Evolutionary conservation across 2,329 filamentous ascomycete species (phyloP).

Genomic region (Curvularia spicifera): DNA sequence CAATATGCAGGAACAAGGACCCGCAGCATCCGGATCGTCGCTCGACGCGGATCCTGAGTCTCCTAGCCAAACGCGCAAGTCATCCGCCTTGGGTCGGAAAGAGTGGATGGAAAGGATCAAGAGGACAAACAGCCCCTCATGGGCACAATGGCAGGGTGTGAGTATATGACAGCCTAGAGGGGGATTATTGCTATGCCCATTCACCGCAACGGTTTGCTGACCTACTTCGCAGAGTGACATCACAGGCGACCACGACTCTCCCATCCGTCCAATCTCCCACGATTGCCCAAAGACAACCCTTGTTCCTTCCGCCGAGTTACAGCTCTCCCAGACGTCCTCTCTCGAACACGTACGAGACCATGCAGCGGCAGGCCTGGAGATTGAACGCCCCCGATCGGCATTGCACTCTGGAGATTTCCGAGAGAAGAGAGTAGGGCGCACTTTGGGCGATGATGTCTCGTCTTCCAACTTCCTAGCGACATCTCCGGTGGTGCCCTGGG

Average conservation of each 20-base stretch:
- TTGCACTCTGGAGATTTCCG: conserved; percentile 68
- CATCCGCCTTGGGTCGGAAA: conserved; percentile 64
- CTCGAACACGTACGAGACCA: conserved; percentile 38
- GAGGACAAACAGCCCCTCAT: conserved; percentile 75
- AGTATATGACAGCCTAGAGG: conserved; percentile 18
- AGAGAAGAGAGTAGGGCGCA: conserved; percentile 51
- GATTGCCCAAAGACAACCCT: conserved; percentile 43
- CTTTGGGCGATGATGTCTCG: conserved; percentile 18
- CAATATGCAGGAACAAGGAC: conserved; percentile 13
- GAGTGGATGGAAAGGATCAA: conserved; percentile 87
- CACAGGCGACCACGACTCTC: conserved; percentile 18
- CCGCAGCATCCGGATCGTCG: conserved; percentile 6
- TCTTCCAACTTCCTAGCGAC: conserved; percentile 47
- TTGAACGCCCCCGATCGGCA: conserved; percentile 81
- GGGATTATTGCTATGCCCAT: neutral
- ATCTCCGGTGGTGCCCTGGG: conserved; percentile 66
- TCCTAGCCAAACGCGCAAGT: conserved; percentile 32
- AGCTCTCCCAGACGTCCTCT: conserved; percentile 40
- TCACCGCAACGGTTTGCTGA: conserved; percentile 22
- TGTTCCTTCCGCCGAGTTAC: conserved; percentile 45
- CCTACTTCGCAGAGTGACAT: conserved; percentile 23
- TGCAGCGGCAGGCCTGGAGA: conserved; percentile 57
- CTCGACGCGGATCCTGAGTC: conserved; percentile 21
- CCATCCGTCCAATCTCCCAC: conserved; percentile 32
- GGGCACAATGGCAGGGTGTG: conserved; percentile 67